These are phyloP conservation scores for Trichoderma lentiforme DNA, from an alignment of 2,329 filamentous ascomycete genomes.

Conservation along the genomic window DNA sequence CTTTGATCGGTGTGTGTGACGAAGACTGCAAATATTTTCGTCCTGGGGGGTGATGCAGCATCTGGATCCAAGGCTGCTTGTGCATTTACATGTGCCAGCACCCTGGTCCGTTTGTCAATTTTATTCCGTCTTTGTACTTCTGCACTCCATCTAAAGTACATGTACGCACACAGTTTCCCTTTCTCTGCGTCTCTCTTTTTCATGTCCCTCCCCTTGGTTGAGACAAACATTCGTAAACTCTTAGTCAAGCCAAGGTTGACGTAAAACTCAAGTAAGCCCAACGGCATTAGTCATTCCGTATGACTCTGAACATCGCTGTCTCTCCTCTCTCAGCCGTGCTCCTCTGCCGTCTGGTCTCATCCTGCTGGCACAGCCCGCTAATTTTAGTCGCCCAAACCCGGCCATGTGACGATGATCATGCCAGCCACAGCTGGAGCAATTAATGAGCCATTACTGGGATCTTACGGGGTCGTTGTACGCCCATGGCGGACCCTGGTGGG, in stretches of 20 bases:
- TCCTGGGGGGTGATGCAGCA: neutral
- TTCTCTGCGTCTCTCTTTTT: too few relatives aligned
- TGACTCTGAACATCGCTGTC: neutral
- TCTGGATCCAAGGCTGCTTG: neutral
- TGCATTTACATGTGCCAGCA: neutral
- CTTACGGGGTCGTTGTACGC: neutral
- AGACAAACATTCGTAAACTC: neutral
- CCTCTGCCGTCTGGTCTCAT: neutral
- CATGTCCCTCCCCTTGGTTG: too few relatives aligned
- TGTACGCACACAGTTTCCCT: neutral
- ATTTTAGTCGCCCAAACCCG: conserved; percentile 9
- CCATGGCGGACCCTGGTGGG: conserved; percentile 4
- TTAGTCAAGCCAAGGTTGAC: neutral
- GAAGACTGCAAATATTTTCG: neutral
- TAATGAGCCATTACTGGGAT: neutral
- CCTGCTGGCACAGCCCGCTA: conserved; percentile 11
- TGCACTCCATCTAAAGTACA: neutral
- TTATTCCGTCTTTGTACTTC: neutral
- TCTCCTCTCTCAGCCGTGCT: neutral
- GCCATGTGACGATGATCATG: conserved; percentile 18
- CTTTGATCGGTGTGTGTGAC: neutral
- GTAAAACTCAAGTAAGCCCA: conserved; percentile 3
- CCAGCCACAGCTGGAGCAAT: neutral
- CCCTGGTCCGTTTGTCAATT: neutral
- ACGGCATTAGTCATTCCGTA: neutral